Evolutionary conservation across 305 asterid genomes (phyloP), one percentile per base, ranked within the genome.

Genomic region (Fraxinus latifolia): DNA sequence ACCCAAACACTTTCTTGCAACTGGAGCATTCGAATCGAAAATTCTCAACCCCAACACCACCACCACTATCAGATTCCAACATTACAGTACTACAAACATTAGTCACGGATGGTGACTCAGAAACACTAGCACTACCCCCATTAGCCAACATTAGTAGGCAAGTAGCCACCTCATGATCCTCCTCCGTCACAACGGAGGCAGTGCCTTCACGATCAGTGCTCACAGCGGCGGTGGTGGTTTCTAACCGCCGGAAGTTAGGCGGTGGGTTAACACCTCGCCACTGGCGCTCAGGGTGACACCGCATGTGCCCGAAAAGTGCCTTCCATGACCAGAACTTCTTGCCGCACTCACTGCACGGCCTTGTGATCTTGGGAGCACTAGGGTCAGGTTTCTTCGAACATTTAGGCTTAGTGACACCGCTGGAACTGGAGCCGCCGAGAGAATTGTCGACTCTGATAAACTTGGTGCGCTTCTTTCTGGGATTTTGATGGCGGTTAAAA

Each of bases 241-340:
- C 5, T 25, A 25, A 78, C 81, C 78, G 87, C 15, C 84, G 84
- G 82, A 87, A 5, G 82, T 83, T 81, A 19, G 92, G 88, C 3
- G 99, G 98, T 0, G 97, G 98, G 82, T 90, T 94, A 9, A 95
- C 94, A 0, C 99, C 99, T 0, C 99, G 91, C 98, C 98, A 95
- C 60, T 89, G 90, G 11, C 99, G 94, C 80, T 94, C 97, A 0
- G 99, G 99, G 84, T 95, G 99, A 88, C 99, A 95, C 55, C 99
- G 95, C 99, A 95, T 95, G 85, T 95, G 99, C 68, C 99, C 99
- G 79, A 90, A 95, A 58, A 95, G 98, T 25, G 99, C 99, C 77
- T 95, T 95, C 92, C 85, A 79, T 0, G 99, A 94, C 94, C 91
- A 90, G 84, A 95, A 95, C 42, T 79, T 87, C 77, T 85, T 87